Conservation (phyloP, 2,329 filamentous ascomycete species). For the Helicocarpus griseus region DNA sequence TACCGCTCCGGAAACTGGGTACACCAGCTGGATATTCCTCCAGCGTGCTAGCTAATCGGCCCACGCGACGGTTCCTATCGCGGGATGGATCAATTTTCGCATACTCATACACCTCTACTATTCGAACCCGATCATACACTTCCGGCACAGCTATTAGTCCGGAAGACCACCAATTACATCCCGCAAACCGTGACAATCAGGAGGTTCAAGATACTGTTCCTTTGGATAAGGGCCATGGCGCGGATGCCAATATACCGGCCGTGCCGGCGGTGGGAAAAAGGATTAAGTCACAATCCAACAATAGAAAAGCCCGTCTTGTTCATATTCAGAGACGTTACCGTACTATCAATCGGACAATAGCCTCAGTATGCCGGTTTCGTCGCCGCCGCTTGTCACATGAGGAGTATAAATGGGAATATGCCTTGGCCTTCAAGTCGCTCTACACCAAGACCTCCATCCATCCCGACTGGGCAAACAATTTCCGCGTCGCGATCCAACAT, state of each 20-base stretch:
- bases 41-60: neutral
- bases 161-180: neutral
- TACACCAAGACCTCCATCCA: constrained; percentile 18
- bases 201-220: neutral
- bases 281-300: too few relatives aligned
- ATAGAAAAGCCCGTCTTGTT: too few relatives aligned
- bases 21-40: neutral
- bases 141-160: neutral
- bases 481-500: neutral
- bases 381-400: neutral
- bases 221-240: neutral
- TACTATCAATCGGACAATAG: neutral
- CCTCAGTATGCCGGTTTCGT: neutral
- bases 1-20: neutral
- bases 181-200: neutral
- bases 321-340: neutral
- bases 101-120: neutral
- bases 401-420: neutral
- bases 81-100: neutral
- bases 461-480: constrained; percentile 1
- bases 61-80: neutral
- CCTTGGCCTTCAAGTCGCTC: constrained; percentile 12
- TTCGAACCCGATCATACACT: neutral
- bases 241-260: neutral
- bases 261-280: neutral